Evolutionary conservation across 345 rosid species (phyloP).

Genomic region (Euphorbia tirucalli): DNA sequence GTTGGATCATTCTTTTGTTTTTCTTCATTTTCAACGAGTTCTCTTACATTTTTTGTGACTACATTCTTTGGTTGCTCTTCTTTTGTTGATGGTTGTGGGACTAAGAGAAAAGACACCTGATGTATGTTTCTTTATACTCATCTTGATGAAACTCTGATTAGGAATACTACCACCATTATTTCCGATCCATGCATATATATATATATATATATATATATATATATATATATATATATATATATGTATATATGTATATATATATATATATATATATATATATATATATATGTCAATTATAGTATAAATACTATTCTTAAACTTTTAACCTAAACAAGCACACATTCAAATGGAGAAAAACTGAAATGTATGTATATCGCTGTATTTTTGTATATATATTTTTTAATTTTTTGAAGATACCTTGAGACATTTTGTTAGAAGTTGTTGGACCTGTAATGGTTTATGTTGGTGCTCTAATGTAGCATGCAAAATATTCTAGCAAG

Average conservation of each 20-base stretch:
- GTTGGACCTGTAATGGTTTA: conserved; percentile 83
- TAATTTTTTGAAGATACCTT: conserved; percentile 62
- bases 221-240: too few species aligned
- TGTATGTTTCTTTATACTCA: conserved; percentile 41
- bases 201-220: too few species aligned
- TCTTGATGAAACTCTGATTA: conserved; percentile 1
- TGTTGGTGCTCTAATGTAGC: too few species aligned
- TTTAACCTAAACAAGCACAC: too few species aligned
- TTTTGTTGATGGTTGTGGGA: conserved; percentile 18
- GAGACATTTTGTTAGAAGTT: conserved; percentile 69
- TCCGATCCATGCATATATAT: too few species aligned
- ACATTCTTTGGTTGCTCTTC: conserved; percentile 12
- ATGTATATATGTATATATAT: too few species aligned
- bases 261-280: too few species aligned
- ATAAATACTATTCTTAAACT: too few species aligned
- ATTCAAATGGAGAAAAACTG: too few species aligned
- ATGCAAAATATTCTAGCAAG: too few species aligned
- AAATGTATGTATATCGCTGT: not conserved
- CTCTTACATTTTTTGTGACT: conserved; percentile 17
- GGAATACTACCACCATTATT: too few species aligned
- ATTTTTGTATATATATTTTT: conserved; percentile 7
- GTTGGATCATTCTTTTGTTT: not conserved
- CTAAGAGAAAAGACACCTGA: conserved; percentile 62
- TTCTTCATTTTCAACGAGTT: conserved; percentile 5
- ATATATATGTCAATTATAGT: too few species aligned